These are phyloP conservation scores for Rhodotorula sp. DNA, from an alignment of 1,284 basidiomycete genomes.

Conservation along the genomic window DNA sequence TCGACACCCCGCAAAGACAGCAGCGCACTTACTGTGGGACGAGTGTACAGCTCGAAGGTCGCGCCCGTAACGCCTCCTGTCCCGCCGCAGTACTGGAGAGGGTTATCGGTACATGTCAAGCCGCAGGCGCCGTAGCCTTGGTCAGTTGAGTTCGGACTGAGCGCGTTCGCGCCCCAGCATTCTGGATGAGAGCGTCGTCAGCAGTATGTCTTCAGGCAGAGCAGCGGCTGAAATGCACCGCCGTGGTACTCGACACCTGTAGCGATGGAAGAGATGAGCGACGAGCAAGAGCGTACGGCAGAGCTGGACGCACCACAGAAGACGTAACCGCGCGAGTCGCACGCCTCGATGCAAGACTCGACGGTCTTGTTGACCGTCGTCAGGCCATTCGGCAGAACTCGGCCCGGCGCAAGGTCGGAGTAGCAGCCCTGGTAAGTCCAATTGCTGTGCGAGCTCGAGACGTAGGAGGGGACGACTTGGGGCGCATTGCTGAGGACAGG, in stretches of 20 bases:
- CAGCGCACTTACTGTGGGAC: neutral
- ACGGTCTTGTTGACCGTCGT: conserved; percentile 15
- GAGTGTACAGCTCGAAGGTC: conserved; percentile 14
- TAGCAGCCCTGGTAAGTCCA: conserved; percentile 33
- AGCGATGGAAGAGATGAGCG: accelerated
- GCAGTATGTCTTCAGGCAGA: too few relatives aligned
- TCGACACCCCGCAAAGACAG: too few relatives aligned
- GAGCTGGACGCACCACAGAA: conserved; percentile 14
- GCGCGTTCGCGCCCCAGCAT: conserved; percentile 32
- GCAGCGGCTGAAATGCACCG: neutral
- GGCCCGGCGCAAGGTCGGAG: conserved; percentile 20
- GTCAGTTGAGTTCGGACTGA: conserved; percentile 3
- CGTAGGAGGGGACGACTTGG: conserved; percentile 18
- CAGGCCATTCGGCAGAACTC: conserved; percentile 27
- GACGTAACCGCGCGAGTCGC: conserved; percentile 11
- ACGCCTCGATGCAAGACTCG: conserved; percentile 26
- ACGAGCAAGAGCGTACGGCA: neutral
- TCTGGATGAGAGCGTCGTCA: neutral
- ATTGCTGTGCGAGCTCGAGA: neutral
- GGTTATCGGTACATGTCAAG: conserved; percentile 21
- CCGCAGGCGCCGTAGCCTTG: conserved; percentile 15
- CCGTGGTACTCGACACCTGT: conserved; percentile 24
- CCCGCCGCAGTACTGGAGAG: conserved; percentile 30
- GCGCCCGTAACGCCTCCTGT: conserved; percentile 8
- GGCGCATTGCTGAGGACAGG: conserved; percentile 6